These are phyloP conservation scores for Macrolepiota dolichaula DNA, from an alignment of 768 basidiomycete genomes.

Conservation along the genomic window DNA sequence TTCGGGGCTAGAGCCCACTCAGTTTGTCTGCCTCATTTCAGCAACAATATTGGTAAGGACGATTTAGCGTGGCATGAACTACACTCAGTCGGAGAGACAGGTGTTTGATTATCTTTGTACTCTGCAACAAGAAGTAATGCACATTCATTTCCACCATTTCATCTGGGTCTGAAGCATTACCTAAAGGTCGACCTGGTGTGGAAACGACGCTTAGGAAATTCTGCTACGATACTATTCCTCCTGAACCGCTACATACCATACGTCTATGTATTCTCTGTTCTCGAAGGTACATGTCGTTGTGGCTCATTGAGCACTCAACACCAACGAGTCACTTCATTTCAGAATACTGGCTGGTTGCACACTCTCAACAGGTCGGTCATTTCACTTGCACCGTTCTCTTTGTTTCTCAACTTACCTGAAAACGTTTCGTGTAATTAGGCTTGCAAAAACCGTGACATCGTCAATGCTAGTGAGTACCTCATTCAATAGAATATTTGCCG, in stretches of 20 bases:
- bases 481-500: background rate
- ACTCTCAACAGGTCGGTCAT: background rate
- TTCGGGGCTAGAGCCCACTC: background rate
- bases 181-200: conserved; percentile 17
- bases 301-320: background rate
- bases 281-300: background rate
- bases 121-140: background rate
- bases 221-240: background rate
- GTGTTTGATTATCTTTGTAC: conserved; percentile 2
- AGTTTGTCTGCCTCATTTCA: background rate
- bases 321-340: background rate
- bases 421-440: background rate
- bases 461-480: background rate
- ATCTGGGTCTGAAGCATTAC: conserved; percentile 15
- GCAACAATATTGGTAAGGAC: background rate
- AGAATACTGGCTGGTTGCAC: background rate
- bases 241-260: background rate
- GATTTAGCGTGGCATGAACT: background rate
- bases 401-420: background rate
- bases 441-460: background rate
- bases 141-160: too few relatives aligned
- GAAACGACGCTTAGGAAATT: conserved; percentile 5
- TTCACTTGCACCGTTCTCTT: background rate
- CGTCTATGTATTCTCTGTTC: background rate
- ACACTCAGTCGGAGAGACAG: background rate